Evolutionary conservation across 2,329 filamentous ascomycete species (phyloP), one percentile per base, ranked within the genome.

Genomic region (Colletotrichum lupini): DNA sequence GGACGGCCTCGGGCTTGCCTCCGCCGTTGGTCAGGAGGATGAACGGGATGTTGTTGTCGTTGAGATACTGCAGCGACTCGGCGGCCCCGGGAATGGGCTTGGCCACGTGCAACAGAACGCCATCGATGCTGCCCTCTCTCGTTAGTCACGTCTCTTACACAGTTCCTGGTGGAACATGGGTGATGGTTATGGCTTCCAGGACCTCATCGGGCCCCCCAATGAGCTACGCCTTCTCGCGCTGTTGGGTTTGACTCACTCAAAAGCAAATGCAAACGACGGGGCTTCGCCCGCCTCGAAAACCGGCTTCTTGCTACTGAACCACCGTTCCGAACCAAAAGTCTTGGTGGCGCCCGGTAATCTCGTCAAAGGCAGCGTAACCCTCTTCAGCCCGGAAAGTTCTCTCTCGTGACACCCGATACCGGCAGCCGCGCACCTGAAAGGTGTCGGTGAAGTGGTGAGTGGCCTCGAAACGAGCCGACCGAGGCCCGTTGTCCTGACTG

Each of bases 11-110:
- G 75, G 92, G 90, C 79, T 93, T 95, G 71, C 97, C 97, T 55
- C 97, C 97, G 77, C 97, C 97, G 83, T 99, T 99, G 72, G 97
- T 99, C 75, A 99, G 88, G 42, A 99, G 90, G 78, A 99, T 96
- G 84, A 97, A 98, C 14, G 95, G 95, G 58, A 98, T 94, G 59
- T 90, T 87, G 79, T 95, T 88, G 59, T 88, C 84, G 77, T 95
- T 91, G 24, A 98, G 91, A 78, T 91, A 92, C 35, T 87, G 85
- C 24, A 99, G 88, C 16, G 95, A 89, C 78, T 94, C 88, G 1
- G 90, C 86, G 1, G 97, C 96, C 37, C 94, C 93, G 1, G 94
- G 93, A 59, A 98, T 92, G 3, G 94, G 92, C 75, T 92, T 90
- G 4, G 93, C 91, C 73, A 93, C 93, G 79, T 95, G 94, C 37